phyloP scores from a whole-genome alignment of 2,329 filamentous ascomycete genomes.

The Dendrostoma leiphaemia region DNA sequence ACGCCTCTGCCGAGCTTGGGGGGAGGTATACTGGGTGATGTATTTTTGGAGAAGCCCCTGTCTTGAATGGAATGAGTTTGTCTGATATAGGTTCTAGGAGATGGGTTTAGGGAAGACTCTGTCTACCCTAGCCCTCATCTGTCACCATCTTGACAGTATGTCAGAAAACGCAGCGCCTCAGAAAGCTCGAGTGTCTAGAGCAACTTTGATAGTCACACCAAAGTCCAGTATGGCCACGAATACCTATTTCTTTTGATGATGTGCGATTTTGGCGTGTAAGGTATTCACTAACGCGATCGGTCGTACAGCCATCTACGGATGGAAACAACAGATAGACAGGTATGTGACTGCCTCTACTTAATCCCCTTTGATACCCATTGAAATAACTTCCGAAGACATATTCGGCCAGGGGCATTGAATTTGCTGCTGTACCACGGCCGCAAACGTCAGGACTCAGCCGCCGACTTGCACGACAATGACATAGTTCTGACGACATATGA shows the following conservation, averaged over 20 bases:
- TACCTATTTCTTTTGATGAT: background rate
- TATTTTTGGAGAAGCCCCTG: conserved; percentile 14
- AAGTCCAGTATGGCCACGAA: conserved; percentile 16
- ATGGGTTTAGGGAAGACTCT: conserved; percentile 36
- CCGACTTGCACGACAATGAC: conserved; percentile 24
- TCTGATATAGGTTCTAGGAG: conserved; percentile 23
- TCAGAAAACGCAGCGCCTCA: conserved; percentile 2
- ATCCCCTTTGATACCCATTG: background rate
- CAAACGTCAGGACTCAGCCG: conserved; percentile 13
- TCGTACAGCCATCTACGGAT: conserved; percentile 23
- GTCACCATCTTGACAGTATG: conserved; percentile 22
- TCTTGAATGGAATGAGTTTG: background rate
- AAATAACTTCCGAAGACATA: conserved; percentile 20
- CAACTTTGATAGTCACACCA: conserved; percentile 25
- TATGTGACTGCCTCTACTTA: conserved; percentile 13
- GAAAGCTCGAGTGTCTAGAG: conserved; percentile 6
- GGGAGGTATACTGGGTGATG: conserved; percentile 33
- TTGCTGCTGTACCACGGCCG: conserved; percentile 23
- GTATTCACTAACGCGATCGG: conserved; percentile 7
- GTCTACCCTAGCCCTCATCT: conserved; percentile 28
- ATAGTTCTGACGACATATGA: conserved; percentile 31
- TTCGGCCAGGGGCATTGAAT: conserved; percentile 17
- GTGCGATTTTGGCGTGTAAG: background rate
- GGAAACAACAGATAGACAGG: conserved; percentile 27
- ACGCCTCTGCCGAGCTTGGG: conserved; percentile 11